Percentiles rank a stretch among this genome's conserved stretches.
Evolutionary conservation across 371 early-diverging fungal species (phyloP).

Genomic region (Coemansia sp.): DNA sequence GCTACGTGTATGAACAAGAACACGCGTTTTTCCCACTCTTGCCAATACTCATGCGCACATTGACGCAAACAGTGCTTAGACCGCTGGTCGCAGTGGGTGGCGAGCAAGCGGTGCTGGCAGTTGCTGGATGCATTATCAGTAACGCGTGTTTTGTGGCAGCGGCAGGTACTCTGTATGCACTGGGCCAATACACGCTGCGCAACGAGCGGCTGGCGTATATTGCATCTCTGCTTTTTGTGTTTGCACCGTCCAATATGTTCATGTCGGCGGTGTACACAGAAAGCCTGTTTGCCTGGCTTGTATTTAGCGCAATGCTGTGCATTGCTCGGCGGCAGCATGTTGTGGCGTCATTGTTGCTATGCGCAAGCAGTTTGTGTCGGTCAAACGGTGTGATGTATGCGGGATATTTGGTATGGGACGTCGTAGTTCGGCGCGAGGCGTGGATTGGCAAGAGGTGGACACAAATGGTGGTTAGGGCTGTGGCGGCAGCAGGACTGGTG

Average conservation of each 20-base stretch:
- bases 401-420: slow-evolving; percentile 79
- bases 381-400: slow-evolving; percentile 80
- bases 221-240: slow-evolving; percentile 69
- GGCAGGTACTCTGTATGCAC: slow-evolving; percentile 66
- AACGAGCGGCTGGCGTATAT: slow-evolving; percentile 61
- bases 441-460: slow-evolving; percentile 3
- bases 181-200: slow-evolving; percentile 57
- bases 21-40: slow-evolving; percentile 91
- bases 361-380: slow-evolving; percentile 63
- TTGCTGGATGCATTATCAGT: slow-evolving; percentile 70
- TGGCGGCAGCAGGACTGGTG: slow-evolving; percentile 45
- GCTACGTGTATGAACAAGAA: slow-evolving; percentile 87
- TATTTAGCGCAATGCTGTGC: slow-evolving; percentile 76
- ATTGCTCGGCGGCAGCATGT: slow-evolving; percentile 54
- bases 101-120: slow-evolving; percentile 54
- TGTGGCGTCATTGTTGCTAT: slow-evolving; percentile 64
- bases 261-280: slow-evolving; percentile 91
- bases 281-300: slow-evolving; percentile 76
- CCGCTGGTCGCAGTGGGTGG: slow-evolving; percentile 56
- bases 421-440: slow-evolving; percentile 38
- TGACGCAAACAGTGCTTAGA: slow-evolving; percentile 56
- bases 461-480: not conserved
- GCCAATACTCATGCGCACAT: slow-evolving; percentile 62
- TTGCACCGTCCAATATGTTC: slow-evolving; percentile 81
- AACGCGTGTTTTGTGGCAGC: slow-evolving; percentile 79